Evolutionary conservation across 73 alveolate genomes (phyloP).

Genomic region (Uronychia setigera): DNA sequence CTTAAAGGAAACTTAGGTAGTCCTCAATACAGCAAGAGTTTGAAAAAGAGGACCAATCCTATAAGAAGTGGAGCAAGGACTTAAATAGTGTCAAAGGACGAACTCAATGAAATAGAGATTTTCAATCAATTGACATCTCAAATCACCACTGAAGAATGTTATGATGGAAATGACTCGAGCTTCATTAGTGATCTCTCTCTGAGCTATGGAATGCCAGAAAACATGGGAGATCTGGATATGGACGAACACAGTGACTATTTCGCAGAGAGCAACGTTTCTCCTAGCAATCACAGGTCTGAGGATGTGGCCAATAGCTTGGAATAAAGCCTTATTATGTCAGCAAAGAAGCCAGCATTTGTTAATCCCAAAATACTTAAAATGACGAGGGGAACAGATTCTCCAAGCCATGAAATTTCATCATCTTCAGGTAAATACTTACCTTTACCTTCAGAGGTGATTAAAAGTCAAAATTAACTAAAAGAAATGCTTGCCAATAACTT

Average conservation of each 20-base stretch:
- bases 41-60: neutral
- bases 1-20: too few relatives aligned
- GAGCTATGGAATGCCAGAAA: neutral
- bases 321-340: neutral
- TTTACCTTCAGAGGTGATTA: too few relatives aligned
- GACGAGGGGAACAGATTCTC: neutral
- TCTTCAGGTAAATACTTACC: too few relatives aligned
- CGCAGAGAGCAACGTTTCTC: neutral
- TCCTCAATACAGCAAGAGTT: too few relatives aligned
- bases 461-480: neutral
- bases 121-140: neutral
- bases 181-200: neutral
- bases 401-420: neutral
- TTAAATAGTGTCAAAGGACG: neutral
- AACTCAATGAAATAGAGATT: neutral
- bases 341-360: neutral
- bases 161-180: neutral
- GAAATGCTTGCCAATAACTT: neutral
- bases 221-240: neutral
- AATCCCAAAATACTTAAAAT: neutral
- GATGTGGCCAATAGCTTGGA: neutral
- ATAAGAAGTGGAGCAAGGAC: neutral
- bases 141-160: neutral
- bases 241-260: neutral
- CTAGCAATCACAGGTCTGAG: neutral